Percentiles rank a stretch among this genome's conserved stretches.
Evolutionary conservation across 805 yeast genomes (phyloP).

Genomic region (Yarrowia deformans): DNA sequence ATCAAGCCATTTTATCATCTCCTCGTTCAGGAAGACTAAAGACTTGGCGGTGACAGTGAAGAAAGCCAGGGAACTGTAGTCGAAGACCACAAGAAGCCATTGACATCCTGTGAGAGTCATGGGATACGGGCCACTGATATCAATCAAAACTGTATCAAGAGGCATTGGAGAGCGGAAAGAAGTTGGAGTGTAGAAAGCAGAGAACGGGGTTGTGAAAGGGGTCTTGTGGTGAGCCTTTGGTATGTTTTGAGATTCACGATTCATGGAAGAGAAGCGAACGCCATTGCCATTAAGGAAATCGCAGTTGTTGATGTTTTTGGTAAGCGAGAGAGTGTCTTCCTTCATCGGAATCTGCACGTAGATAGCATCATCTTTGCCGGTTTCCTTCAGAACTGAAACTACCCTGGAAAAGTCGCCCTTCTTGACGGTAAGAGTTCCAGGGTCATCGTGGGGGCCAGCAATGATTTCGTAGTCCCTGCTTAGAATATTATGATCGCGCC

Average conservation of each 20-base stretch:
- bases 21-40: neutral
- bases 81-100: conserved; percentile 16
- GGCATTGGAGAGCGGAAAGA: conserved; percentile 22
- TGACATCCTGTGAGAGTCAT: conserved; percentile 22
- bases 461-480: neutral
- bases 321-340: conserved; percentile 3
- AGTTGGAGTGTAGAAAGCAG: conserved; percentile 19
- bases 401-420: conserved; percentile 2
- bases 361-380: neutral
- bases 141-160: conserved; percentile 18
- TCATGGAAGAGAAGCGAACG: conserved; percentile 13
- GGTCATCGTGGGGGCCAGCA: neutral
- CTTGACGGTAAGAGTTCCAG: conserved; percentile 5
- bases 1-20: conserved; percentile 14
- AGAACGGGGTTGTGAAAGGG: conserved; percentile 25
- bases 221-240: neutral
- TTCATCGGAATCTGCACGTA: conserved; percentile 1
- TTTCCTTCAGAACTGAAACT: neutral
- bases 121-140: conserved; percentile 26
- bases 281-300: conserved; percentile 30
- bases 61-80: conserved; percentile 16
- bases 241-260: conserved; percentile 9
- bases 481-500: neutral
- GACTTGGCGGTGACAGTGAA: conserved; percentile 25
- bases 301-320: conserved; percentile 9